Conservation (phyloP, 2,329 filamentous ascomycete genomes). For the Pseudogymnoascus sp. region DNA sequence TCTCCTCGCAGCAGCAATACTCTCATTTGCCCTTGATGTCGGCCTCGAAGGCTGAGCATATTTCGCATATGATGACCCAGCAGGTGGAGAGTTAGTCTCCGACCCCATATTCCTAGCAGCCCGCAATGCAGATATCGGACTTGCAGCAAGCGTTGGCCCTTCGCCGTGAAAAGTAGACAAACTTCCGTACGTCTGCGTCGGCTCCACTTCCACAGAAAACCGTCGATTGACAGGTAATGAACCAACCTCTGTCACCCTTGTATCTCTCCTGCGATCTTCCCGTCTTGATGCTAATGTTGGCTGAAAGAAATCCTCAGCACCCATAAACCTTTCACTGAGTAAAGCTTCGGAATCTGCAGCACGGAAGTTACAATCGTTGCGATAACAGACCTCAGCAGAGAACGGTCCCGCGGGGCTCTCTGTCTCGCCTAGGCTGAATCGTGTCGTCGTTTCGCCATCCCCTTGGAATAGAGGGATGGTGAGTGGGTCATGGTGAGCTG, state of each 20-base stretch:
- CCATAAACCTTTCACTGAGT: slow-evolving; percentile 88
- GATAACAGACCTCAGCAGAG: slow-evolving; percentile 74
- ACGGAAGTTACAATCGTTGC: slow-evolving; percentile 82
- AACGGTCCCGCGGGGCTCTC: slow-evolving; percentile 83
- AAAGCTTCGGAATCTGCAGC: slow-evolving; percentile 88
- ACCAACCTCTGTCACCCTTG: slow-evolving; percentile 50
- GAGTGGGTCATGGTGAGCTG: slow-evolving; percentile 59
- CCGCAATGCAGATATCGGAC: slow-evolving; percentile 76
- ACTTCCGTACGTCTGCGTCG: slow-evolving; percentile 79
- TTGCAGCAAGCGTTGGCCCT: slow-evolving; percentile 68
- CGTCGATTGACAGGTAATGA: slow-evolving; percentile 66
- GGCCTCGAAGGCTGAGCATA: slow-evolving; percentile 27
- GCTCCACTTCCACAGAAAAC: slow-evolving; percentile 45
- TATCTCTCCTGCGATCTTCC: slow-evolving; percentile 33
- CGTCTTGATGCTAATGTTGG: slow-evolving; percentile 55
- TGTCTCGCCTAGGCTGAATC: slow-evolving; percentile 74
- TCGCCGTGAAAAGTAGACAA: slow-evolving; percentile 85
- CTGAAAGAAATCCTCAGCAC: slow-evolving; percentile 76
- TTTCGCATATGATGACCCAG: slow-evolving; percentile 40
- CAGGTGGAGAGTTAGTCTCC: slow-evolving; percentile 52
- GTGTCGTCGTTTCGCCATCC: slow-evolving; percentile 58
- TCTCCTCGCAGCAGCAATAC: slow-evolving; percentile 50
- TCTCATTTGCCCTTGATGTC: slow-evolving; percentile 42
- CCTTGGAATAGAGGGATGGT: slow-evolving; percentile 62
- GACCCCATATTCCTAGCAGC: slow-evolving; percentile 58